A percentile compares a stretch with the other conserved stretches of the same genome.
Conservation (phyloP, 495 filamentous ascomycete genomes). For the Neurospora tetraspora region DNA sequence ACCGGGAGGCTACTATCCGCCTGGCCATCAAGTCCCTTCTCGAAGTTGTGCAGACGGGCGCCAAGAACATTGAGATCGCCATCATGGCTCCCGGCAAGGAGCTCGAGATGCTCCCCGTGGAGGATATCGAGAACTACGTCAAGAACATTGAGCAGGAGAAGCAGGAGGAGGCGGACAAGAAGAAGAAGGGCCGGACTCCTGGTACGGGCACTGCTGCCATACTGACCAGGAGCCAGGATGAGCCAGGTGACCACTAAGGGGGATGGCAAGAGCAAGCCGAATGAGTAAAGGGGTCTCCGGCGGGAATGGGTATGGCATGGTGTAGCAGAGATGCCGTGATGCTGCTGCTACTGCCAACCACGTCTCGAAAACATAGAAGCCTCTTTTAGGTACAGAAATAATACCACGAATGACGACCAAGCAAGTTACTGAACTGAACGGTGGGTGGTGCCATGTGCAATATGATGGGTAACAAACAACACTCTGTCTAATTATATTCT, state of each 20-base stretch:
- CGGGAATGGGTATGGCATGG: not conserved
- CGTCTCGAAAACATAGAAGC: not conserved
- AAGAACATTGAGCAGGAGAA: conserved; percentile 99
- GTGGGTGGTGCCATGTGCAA: not conserved
- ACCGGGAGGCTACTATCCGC: conserved; percentile 91
- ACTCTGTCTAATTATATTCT: not conserved
- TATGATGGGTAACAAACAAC: not conserved
- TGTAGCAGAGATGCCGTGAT: not conserved
- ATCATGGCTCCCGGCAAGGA: conserved; percentile 92
- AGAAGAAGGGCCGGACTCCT: conserved; percentile 75
- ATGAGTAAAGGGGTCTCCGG: not conserved
- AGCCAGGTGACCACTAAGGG: conserved; percentile 20
- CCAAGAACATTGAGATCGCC: conserved; percentile 99
- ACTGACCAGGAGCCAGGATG: conserved; percentile 56
- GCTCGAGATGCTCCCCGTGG: conserved; percentile 89
- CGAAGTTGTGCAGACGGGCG: conserved; percentile 96
- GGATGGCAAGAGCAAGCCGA: not conserved
- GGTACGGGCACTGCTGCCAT: conserved; percentile 73
- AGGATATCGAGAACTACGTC: conserved; percentile 92
- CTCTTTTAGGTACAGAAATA: not conserved
- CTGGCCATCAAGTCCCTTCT: conserved; percentile 94
- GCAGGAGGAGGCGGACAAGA: conserved; percentile 94
- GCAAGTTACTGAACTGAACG: not conserved
- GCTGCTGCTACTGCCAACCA: not conserved
- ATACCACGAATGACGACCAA: not conserved